Base-by-base conservation (phyloP, 495 filamentous ascomycete species). In the Apodospora peruviana region DNA sequence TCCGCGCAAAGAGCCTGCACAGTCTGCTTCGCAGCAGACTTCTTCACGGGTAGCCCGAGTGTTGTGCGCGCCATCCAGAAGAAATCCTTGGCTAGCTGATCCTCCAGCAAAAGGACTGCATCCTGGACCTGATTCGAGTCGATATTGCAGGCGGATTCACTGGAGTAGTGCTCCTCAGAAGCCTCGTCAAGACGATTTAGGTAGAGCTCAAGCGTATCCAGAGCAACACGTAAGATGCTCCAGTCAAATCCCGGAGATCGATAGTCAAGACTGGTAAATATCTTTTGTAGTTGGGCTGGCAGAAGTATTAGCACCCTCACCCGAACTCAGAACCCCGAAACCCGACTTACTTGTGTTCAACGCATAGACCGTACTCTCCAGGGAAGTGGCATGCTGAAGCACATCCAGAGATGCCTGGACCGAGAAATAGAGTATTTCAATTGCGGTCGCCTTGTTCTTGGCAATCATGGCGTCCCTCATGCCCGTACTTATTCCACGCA, bases 261-360 rank as follows among this genome's bases (percentile, higher is more conserved):
- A 20, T 65, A 65, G 36, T 71, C 67, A 29, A 76, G 66, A 22
- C 61, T 65, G 5, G 60, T 66, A 14, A 73, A 72, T 7, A 74
- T 58, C 39, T 73, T 67, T 43, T 72, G 68, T n/a, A 75, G 49
- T 45, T 70, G 71, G 19, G 55, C 66, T 68, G 19, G n/a, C n/a
- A n/a, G n/a, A 44, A 5, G 45, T 49, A 5, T 25, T n/a, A 25
- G 8, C 5, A 25, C 11, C 21, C 0, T 25, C 11, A 12, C 25
- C 1, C 12, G 11, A 25, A 4, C 18, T 5, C 21, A 11, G 18
- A 12, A 1, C 21, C 53, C 24, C 61, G 52, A 21, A 36, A 10
- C 24, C 5, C 4, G 18, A 60, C 66, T 41, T 61, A 69, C 68
- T 61, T 5, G 56, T 56, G 50, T 71, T 74, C 22, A 76, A 41